Evolutionary conservation across 2,329 filamentous ascomycete species (phyloP), one percentile per base, ranked within the genome.

Genomic region (Arthrinium phaeospermum): DNA sequence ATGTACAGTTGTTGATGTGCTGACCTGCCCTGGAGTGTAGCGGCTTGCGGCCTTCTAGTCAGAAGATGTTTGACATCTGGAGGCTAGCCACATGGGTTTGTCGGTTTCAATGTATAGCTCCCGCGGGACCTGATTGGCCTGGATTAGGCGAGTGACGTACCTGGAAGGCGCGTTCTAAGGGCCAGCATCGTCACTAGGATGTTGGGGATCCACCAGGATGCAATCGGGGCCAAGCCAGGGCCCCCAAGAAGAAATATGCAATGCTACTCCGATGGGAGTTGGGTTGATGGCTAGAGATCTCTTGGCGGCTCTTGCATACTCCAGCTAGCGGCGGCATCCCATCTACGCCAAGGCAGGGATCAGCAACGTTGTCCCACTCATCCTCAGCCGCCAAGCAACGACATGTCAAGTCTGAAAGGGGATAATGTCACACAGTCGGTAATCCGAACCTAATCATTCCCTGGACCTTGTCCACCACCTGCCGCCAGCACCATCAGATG

Each of bases 331-430:
- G 30, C 57, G 34, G 57, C 57, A 41, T 53, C 47, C 69, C 49
- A 70, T 72, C 68, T 37, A 68, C 71, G 71, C 71, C 71, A 72
- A 72, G 71, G 69, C 27, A 41, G 37, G 44, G 71, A 72, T 72
- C 71, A 70, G 68, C 71, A 69, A 61, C 51, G 41, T 69, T 71
- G 71, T 72, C 70, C 70, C 71, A 72, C 71, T 71, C 71, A 70
- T 73, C 72, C 51, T 51, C 69, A 71, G 45, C 70, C 71, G 74
- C 74, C 74, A 75, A 75, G 74, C 45, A 49, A 37, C 67, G 67
- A 69, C 22, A 49, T 30, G 67, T 37, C 51, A 61, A 45, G 51
- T 47, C 47, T 70, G 37, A 51, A 46, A 70, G 34, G 69, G 51
- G 69, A 70, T 70, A 70, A 47, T 70, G 69, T 57, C 69, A 61